phyloP scores from a whole-genome alignment of 2,329 filamentous ascomycete species.

The Colletotrichum tropicicola region DNA sequence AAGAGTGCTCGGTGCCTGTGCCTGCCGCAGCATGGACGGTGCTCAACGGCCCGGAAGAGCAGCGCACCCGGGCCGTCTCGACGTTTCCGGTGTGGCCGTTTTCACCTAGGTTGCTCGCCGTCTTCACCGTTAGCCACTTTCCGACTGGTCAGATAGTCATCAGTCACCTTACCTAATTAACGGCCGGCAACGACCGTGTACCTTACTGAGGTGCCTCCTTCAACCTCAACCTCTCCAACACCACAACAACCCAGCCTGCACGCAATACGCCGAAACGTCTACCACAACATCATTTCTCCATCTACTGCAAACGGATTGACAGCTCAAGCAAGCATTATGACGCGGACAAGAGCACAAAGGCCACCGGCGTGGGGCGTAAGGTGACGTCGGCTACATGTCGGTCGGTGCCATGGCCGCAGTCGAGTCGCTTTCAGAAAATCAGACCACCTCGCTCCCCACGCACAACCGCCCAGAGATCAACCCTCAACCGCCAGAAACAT shows the following conservation, averaged over 20 bases:
- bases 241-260: background rate
- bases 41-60: background rate
- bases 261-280: background rate
- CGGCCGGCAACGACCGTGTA: too few species aligned
- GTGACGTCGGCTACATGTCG: slow-evolving; percentile 22
- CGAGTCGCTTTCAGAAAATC: slow-evolving; percentile 22
- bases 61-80: background rate
- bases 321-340: background rate
- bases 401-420: slow-evolving; percentile 3
- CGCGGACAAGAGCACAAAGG: background rate
- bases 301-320: background rate
- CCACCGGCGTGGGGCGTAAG: slow-evolving; percentile 8
- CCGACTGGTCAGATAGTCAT: too few species aligned
- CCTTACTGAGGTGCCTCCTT: background rate
- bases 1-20: background rate
- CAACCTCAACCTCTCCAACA: background rate
- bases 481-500: background rate
- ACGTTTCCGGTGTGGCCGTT: background rate
- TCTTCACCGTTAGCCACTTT: background rate
- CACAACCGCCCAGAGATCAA: slow-evolving; percentile 13
- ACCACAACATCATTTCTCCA: background rate
- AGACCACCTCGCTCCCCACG: slow-evolving; percentile 25
- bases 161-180: too few species aligned
- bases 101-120: background rate
- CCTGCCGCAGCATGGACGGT: background rate